A percentile compares a stretch with the other conserved stretches of the same genome.
Evolutionary conservation across 2,329 filamentous ascomycete species (phyloP).

Genomic region (Apiospora kogelbergensis): DNA sequence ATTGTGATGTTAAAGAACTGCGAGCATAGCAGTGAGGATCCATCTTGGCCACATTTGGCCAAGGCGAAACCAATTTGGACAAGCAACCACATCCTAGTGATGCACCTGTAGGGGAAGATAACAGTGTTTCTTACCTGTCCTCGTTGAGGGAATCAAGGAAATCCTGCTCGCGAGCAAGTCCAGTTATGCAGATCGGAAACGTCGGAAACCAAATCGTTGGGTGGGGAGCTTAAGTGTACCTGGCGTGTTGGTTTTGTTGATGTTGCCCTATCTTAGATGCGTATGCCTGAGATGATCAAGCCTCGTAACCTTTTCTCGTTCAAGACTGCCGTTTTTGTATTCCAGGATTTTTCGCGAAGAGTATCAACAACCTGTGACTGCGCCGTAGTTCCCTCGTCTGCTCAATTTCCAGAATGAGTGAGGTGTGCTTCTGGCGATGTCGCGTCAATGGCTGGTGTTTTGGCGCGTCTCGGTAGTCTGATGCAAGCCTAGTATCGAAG

Average conservation of each 20-base stretch:
- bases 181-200: neutral
- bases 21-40: neutral
- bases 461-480: neutral
- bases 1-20: neutral
- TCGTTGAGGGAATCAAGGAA: neutral
- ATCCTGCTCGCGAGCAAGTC: neutral
- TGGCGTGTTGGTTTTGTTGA: neutral
- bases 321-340: neutral
- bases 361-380: neutral
- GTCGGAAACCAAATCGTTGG: neutral
- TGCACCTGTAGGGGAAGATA: neutral
- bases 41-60: neutral
- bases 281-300: neutral
- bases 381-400: neutral
- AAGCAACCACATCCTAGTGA: neutral
- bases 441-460: neutral
- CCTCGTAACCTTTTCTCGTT: neutral
- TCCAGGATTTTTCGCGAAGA: neutral
- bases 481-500: neutral
- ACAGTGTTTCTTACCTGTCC: neutral
- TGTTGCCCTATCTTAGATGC: neutral
- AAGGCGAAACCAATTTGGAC: neutral
- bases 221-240: neutral
- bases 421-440: neutral
- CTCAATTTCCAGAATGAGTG: constrained; percentile 5